phyloP scores from a whole-genome alignment of 2,329 filamentous ascomycete species.

The Colletotrichum horii region DNA sequence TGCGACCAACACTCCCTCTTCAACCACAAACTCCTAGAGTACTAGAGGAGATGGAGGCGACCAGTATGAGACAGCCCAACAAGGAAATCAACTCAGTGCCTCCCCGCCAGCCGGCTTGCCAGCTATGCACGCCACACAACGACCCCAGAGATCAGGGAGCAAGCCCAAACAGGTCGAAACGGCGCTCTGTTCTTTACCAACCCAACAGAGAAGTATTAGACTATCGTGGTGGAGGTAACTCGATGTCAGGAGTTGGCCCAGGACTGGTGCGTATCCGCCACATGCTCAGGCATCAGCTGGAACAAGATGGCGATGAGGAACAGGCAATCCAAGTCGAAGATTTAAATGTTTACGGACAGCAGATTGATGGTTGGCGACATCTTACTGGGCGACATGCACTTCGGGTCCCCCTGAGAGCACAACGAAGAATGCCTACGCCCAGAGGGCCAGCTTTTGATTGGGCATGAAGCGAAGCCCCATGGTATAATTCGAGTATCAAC shows the following conservation, averaged over 20 bases:
- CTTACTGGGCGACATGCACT: too few species aligned
- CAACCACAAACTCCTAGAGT: neutral
- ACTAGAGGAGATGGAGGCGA: neutral
- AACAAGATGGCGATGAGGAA: too few species aligned
- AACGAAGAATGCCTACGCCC: too few species aligned
- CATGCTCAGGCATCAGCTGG: too few species aligned
- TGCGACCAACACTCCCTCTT: neutral
- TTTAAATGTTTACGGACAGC: too few species aligned
- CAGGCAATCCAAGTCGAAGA: too few species aligned
- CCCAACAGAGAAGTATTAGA: neutral
- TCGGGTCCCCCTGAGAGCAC: too few species aligned
- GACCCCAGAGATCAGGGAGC: neutral
- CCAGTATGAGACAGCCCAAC: neutral
- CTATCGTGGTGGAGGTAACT: neutral
- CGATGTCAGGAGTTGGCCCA: neutral
- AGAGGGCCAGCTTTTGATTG: too few species aligned
- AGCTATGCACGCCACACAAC: neutral
- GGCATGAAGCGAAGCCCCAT: too few species aligned
- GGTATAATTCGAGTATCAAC: too few species aligned
- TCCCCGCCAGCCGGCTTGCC: neutral
- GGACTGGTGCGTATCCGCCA: neutral
- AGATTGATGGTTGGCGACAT: too few species aligned
- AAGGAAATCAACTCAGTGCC: neutral
- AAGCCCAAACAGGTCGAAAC: neutral
- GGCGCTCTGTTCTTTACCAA: neutral